A percentile compares a stretch with the other conserved stretches of the same genome.
phyloP scores from a whole-genome alignment of 2,329 filamentous ascomycete genomes.

The Colletotrichum phormii region DNA sequence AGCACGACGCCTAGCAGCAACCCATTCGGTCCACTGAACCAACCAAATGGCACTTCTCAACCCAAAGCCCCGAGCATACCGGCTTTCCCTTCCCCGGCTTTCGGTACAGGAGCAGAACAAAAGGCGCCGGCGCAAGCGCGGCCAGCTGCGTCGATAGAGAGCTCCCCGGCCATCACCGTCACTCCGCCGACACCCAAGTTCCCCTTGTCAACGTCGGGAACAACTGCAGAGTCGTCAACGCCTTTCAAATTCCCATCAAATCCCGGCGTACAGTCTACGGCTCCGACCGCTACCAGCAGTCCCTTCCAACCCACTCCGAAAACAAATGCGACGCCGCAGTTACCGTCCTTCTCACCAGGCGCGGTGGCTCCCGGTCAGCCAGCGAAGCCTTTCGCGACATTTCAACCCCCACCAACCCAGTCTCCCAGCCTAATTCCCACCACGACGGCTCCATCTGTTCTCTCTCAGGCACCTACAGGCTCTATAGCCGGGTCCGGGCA shows the following conservation, averaged over 20 bases:
- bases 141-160: not conserved
- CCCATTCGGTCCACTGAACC: constrained; percentile 11
- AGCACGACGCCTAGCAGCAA: constrained; percentile 8
- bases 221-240: constrained; percentile 6
- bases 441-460: constrained; percentile 37
- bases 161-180: constrained; percentile 31
- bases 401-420: constrained; percentile 8
- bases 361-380: not conserved
- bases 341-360: not conserved
- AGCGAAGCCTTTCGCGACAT: constrained; percentile 40
- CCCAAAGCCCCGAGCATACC: not conserved
- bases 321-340: not conserved
- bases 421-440: constrained; percentile 7
- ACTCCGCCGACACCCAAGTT: constrained; percentile 36
- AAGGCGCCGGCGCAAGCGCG: constrained; percentile 22
- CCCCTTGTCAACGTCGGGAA: constrained; percentile 1
- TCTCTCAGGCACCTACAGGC: not conserved
- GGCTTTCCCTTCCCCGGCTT: constrained; percentile 4
- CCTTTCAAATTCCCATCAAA: constrained; percentile 5
- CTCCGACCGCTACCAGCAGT: not conserved
- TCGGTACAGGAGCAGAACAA: constrained; percentile 14
- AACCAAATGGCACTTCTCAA: constrained; percentile 9
- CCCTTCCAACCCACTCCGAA: constrained; percentile 34
- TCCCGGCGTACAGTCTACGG: not conserved
- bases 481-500: not conserved